phyloP scores from a whole-genome alignment of 1,139 yeast genomes.

The Diutina neorugosa region DNA sequence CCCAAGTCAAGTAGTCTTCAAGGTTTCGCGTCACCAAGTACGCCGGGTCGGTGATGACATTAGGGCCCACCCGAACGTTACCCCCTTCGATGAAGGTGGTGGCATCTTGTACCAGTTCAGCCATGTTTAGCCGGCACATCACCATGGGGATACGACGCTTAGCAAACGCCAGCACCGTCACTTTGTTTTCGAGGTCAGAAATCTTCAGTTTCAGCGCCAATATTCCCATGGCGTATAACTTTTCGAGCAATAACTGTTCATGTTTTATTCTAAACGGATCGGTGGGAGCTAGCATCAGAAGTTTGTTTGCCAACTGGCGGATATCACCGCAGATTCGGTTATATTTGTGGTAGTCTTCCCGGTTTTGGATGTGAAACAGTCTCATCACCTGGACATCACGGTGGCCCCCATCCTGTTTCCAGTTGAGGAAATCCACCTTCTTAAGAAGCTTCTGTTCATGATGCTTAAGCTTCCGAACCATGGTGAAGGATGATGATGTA shows the following conservation, averaged over 20 bases:
- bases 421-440: conserved; percentile 93
- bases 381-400: conserved; percentile 93
- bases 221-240: conserved; percentile 79
- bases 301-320: conserved; percentile 72
- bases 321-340: conserved; percentile 87
- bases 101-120: conserved; percentile 80
- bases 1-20: conserved; percentile 98
- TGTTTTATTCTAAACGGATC: conserved; percentile 83
- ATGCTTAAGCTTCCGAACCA: conserved; percentile 88
- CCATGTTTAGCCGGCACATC: conserved; percentile 92
- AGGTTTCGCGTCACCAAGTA: conserved; percentile 81
- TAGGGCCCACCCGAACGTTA: conserved; percentile 95
- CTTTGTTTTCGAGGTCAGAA: conserved; percentile 84
- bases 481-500: conserved; percentile 14
- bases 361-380: conserved; percentile 82
- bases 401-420: conserved; percentile 95
- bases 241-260: conserved; percentile 77
- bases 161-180: conserved; percentile 86
- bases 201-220: conserved; percentile 77
- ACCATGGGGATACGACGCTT: conserved; percentile 89
- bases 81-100: conserved; percentile 92
- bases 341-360: conserved; percentile 93
- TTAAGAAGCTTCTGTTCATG: conserved; percentile 91
- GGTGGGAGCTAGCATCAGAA: conserved; percentile 71
- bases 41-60: conserved; percentile 91